These are phyloP conservation scores for Xylariaceae sp. DNA, from an alignment of 2,329 filamentous ascomycete genomes.

Conservation along the genomic window DNA sequence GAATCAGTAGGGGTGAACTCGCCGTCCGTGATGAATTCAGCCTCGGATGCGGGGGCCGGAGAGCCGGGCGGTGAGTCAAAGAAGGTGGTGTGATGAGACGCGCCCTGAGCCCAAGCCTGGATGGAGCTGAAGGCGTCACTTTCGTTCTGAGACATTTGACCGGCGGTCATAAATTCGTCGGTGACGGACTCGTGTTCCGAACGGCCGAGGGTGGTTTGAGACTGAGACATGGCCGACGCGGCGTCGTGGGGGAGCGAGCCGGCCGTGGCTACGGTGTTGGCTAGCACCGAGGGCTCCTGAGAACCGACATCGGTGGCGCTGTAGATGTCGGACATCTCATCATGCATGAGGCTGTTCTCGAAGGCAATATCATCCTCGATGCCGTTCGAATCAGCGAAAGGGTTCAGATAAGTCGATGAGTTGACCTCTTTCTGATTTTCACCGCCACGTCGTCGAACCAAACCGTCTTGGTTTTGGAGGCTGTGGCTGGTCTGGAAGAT, in stretches of 20 bases:
- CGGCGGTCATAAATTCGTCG: constrained; percentile 50
- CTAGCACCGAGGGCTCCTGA: constrained; percentile 6
- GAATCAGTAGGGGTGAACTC: constrained; percentile 56
- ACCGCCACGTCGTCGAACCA: constrained; percentile 45
- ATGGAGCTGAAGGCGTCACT: constrained; percentile 52
- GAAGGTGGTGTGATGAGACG: constrained; percentile 45
- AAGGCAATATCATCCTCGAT: constrained; percentile 45
- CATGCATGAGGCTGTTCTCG: constrained; percentile 39
- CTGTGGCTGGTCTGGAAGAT: constrained; percentile 55
- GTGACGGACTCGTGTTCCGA: constrained; percentile 38
- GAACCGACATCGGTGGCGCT: constrained; percentile 46
- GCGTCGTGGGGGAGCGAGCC: constrained; percentile 1
- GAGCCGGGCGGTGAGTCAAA: constrained; percentile 56
- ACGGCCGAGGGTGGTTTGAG: constrained; percentile 25
- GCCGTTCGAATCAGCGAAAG: constrained; percentile 53
- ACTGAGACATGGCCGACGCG: neutral
- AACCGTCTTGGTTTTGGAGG: constrained; percentile 38
- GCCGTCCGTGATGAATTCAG: constrained; percentile 48
- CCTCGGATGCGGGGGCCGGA: constrained; percentile 47
- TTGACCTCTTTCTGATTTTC: constrained; percentile 43
- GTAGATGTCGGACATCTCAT: constrained; percentile 53
- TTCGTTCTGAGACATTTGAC: constrained; percentile 38
- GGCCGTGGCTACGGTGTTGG: neutral
- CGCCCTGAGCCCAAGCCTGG: constrained; percentile 59
- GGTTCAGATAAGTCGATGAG: constrained; percentile 49